A percentile compares a stretch with the other conserved stretches of the same genome.
Evolutionary conservation across 495 filamentous ascomycete genomes (phyloP).

Genomic region (Tuber indicum): DNA sequence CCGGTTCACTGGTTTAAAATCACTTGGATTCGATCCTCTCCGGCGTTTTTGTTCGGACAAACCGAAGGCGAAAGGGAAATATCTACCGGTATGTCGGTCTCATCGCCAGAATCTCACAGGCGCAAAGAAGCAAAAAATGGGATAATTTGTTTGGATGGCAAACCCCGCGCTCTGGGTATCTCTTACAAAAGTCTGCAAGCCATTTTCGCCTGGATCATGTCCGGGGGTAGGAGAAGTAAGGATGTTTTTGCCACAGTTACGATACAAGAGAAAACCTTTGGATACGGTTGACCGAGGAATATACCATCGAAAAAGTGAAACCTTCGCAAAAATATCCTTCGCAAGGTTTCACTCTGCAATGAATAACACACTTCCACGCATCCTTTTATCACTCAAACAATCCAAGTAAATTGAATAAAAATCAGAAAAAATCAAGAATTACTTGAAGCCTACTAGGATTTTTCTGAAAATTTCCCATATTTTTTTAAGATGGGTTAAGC

Average conservation of each 20-base stretch:
- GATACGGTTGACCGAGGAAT: no score
- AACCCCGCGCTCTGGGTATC: background rate
- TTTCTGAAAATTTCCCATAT: no score
- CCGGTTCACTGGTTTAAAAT: background rate
- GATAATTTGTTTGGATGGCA: background rate
- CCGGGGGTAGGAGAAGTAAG: conserved; percentile 15
- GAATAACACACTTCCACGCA: no score
- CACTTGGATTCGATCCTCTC: background rate
- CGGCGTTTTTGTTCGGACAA: background rate
- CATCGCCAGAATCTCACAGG: background rate
- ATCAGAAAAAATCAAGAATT: no score
- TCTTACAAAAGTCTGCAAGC: conserved; percentile 1
- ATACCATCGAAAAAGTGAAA: no score
- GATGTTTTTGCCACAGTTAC: conserved; percentile 15
- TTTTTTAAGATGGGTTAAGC: no score
- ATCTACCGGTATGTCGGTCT: background rate
- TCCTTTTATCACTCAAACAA: no score
- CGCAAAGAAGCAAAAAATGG: background rate
- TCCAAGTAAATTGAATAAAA: no score
- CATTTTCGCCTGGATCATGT: conserved; percentile 21
- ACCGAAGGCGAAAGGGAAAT: background rate
- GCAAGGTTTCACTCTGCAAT: no score
- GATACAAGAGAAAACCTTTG: no score
- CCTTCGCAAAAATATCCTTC: no score
- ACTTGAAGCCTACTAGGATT: no score